phyloP scores from a whole-genome alignment of 176 grass and related monocot genomes.

The Luzula sylvatica region DNA sequence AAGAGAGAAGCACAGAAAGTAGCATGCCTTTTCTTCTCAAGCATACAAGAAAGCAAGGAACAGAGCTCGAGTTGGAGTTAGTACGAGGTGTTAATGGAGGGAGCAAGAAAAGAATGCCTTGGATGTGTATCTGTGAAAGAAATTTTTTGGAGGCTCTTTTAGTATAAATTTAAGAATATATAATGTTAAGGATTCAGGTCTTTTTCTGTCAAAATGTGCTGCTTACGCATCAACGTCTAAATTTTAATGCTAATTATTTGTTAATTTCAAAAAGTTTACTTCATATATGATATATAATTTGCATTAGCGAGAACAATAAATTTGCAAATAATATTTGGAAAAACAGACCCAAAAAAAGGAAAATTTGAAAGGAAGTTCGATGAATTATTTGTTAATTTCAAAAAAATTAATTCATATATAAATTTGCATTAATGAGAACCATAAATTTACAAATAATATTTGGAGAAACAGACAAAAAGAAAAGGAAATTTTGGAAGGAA shows the following conservation, averaged over 20 bases:
- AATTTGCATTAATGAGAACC: no score
- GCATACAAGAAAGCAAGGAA: conserved; percentile 9
- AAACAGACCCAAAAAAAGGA: neutral
- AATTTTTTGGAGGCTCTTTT: neutral
- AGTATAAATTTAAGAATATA: neutral
- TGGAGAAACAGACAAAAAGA: no score
- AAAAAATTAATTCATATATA: no score
- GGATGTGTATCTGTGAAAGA: no score
- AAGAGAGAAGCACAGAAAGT: neutral
- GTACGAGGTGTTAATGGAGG: neutral
- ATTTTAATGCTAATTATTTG: no score
- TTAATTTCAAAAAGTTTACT: no score
- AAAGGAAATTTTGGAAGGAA: no score
- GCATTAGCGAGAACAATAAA: neutral
- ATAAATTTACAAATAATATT: no score
- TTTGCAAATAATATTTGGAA: no score
- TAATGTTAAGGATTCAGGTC: neutral
- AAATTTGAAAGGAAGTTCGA: no score
- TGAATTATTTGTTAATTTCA: no score
- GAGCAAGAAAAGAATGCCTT: neutral
- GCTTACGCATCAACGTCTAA: neutral
- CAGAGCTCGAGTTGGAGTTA: neutral
- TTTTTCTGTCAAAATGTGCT: neutral
- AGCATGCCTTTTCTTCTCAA: no score
- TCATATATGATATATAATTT: neutral